phyloP scores from a whole-genome alignment of 2,329 filamentous ascomycete species.

The Pseudogymnoascus sp. region DNA sequence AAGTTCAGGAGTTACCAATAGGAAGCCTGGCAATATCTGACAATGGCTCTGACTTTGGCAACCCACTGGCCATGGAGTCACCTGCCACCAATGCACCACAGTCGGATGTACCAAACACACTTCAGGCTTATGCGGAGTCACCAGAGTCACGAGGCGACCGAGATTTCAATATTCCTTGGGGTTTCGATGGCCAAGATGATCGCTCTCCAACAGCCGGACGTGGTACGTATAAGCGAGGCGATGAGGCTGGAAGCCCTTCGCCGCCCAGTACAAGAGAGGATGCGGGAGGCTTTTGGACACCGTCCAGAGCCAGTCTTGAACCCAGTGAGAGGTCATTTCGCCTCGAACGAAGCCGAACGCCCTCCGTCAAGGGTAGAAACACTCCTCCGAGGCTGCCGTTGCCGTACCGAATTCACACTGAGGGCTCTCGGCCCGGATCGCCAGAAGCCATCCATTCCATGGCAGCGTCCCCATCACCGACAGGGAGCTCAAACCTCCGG shows the following conservation, averaged over 20 bases:
- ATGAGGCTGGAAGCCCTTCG: background rate
- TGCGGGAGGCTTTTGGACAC: background rate
- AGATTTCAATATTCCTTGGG: background rate
- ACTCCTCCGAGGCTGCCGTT: background rate
- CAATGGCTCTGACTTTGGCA: background rate
- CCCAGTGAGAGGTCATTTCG: background rate
- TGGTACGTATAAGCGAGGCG: background rate
- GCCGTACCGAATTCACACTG: slow-evolving; percentile 2
- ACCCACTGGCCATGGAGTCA: background rate
- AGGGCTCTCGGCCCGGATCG: background rate
- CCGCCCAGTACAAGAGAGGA: background rate
- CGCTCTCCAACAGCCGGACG: background rate
- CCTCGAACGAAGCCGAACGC: background rate
- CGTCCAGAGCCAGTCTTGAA: background rate
- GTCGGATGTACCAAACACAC: background rate
- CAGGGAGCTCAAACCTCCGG: background rate
- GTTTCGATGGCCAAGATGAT: background rate
- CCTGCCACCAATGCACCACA: background rate
- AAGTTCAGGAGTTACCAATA: background rate
- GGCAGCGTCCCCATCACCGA: background rate
- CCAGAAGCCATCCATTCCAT: background rate
- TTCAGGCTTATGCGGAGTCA: background rate
- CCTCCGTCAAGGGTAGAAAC: background rate
- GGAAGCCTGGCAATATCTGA: background rate
- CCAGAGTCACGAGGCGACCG: background rate